A percentile compares a stretch with the other conserved stretches of the same genome.
Conservation (phyloP, 2,329 filamentous ascomycete species). For the Parascedosporium putredinis region DNA sequence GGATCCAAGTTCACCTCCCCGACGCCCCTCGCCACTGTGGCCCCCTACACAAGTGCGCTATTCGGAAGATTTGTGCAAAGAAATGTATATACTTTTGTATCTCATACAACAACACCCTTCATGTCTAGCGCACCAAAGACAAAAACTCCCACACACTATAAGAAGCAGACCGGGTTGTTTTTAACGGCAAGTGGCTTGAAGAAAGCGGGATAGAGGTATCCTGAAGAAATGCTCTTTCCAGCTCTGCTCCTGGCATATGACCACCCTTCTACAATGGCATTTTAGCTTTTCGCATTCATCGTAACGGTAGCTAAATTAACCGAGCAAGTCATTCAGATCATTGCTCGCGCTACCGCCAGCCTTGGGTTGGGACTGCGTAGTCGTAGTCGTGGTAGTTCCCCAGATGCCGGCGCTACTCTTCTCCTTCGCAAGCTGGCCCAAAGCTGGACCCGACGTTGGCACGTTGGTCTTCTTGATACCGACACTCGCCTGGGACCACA, state of each 20-base stretch:
- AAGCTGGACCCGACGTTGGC: constrained; percentile 56
- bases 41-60: not conserved
- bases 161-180: no score
- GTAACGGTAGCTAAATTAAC: constrained; percentile 20
- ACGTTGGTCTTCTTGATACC: constrained; percentile 64
- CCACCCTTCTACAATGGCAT: no score
- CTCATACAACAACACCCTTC: not conserved
- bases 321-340: constrained; percentile 39
- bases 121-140: not conserved
- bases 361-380: constrained; percentile 16
- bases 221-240: no score
- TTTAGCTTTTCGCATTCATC: no score
- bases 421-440: constrained; percentile 95
- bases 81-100: not conserved
- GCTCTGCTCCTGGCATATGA: no score
- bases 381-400: constrained; percentile 53
- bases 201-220: no score
- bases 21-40: not conserved
- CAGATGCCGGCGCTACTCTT: constrained; percentile 93
- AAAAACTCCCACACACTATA: no score
- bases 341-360: constrained; percentile 15
- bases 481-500: constrained; percentile 68
- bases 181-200: no score
- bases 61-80: not conserved
- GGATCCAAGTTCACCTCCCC: not conserved